Base-by-base conservation (phyloP, 441 rosid genomes). In the Brassica hybrid region DNA sequence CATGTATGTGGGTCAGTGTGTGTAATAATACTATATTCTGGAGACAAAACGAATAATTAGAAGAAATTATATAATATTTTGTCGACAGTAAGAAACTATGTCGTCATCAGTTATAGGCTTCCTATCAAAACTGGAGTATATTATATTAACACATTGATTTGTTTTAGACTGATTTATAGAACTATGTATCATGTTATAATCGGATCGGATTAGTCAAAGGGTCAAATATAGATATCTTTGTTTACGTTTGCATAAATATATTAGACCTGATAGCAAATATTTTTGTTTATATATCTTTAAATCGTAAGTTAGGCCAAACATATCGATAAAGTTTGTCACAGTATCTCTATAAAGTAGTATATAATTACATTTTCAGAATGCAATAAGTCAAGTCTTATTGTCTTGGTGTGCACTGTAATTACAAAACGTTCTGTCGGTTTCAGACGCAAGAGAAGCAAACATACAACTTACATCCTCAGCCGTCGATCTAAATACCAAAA, bases 361-460 rank as follows among this genome's bases (percentile, higher is more conserved):
- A 16, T 7, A 61, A 11, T 32, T 32, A 61, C 41, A 48, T 61
- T 21, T 69, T 11, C 25, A 70, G 14, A 62, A 62, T 32, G 50
- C 41, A 69, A 11, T 12, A 76, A 70, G 80, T 76, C 71, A 76
- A 48, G 27, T 62, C 27, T 68, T 45, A 59, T 69, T 69, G 48
- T 36, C 75, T 61, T 50, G 18, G 50, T 67, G 32, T 58, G 45
- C 48, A 50, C 45, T 50, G 59, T 70, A 76, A 68, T 69, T 62
- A 76, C 58, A 69, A 36, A 63, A 68, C 45, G 54, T 77, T 64
- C 48, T 70, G 75, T 76, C 75, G 57, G 66, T 74, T 64, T 64
- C 60, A 71, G 27, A 71, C 50, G 25, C 76, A 71, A 57, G 66
- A 71, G 21, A 56, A 71, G 65, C 61, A 76, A 54, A 76, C 54